Evolutionary conservation across 148 eudicot species (phyloP).

Genomic region (Arctostaphylos glauca): DNA sequence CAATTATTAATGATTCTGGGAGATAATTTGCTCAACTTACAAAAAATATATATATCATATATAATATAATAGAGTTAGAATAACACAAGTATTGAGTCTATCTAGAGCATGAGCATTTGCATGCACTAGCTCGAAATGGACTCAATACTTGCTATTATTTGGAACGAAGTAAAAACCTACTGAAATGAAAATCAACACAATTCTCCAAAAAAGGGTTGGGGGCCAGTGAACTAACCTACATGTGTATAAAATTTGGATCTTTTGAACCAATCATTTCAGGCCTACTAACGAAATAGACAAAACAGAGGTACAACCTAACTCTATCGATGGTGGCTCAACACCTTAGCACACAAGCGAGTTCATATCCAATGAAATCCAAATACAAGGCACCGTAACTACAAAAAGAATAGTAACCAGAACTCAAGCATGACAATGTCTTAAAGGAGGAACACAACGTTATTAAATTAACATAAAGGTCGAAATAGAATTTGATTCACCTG

Average conservation of each 20-base stretch:
- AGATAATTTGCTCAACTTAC: neutral
- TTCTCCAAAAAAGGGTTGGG: neutral
- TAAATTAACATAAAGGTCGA: neutral
- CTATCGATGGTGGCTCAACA: neutral
- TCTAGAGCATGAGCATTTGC: neutral
- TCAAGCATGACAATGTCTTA: neutral
- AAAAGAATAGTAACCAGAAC: neutral
- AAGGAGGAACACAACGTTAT: neutral
- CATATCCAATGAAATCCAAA: neutral
- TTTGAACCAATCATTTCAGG: neutral
- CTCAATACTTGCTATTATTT: neutral
- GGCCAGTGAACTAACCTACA: neutral
- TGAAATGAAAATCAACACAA: neutral
- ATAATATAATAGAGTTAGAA: neutral
- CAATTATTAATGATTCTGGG: neutral
- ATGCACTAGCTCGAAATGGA: neutral
- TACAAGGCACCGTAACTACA: neutral
- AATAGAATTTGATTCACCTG: conserved; percentile 45
- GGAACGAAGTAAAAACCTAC: neutral
- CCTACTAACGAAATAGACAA: neutral
- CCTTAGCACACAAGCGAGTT: neutral
- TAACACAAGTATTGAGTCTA: neutral
- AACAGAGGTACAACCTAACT: neutral
- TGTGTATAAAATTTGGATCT: neutral
- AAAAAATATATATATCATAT: neutral